Evolutionary conservation across 108 stramenopile genomes (phyloP).

Genomic region (Asterionellopsis glacialis): DNA sequence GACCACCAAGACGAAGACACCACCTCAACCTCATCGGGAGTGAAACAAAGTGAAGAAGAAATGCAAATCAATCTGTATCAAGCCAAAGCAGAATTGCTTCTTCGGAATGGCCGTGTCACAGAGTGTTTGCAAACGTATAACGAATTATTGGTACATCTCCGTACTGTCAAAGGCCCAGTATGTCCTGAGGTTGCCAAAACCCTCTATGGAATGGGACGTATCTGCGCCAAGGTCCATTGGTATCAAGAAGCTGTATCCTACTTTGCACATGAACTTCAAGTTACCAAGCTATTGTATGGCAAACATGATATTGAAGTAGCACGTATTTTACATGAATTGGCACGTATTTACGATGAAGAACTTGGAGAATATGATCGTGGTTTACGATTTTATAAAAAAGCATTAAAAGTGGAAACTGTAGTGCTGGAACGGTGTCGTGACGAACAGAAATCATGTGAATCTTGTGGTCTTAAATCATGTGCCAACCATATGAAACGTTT

Average conservation of each 20-base stretch:
- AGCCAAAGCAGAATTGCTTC: conserved; percentile 30
- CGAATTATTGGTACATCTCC: conserved; percentile 9
- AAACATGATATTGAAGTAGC: conserved; percentile 19
- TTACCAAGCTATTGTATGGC: conserved; percentile 23
- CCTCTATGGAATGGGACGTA: conserved; percentile 21
- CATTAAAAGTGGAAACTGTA: conserved; percentile 21
- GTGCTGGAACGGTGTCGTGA: conserved; percentile 19
- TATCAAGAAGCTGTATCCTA: conserved; percentile 21
- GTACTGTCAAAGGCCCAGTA: conserved; percentile 4
- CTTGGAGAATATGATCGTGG: conserved; percentile 23
- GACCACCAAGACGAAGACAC: too few relatives aligned
- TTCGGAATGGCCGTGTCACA: conserved; percentile 21
- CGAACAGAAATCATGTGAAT: conserved; percentile 4
- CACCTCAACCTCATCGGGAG: neutral
- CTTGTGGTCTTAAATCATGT: conserved; percentile 19
- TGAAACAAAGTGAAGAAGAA: neutral
- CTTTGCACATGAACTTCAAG: conserved; percentile 26
- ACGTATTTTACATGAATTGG: conserved; percentile 24
- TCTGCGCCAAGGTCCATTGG: conserved; percentile 17
- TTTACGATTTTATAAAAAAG: conserved; percentile 24
- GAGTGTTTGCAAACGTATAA: conserved; percentile 23
- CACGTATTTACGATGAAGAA: conserved; percentile 27
- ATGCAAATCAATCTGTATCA: conserved; percentile 15
- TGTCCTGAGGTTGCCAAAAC: conserved; percentile 33
- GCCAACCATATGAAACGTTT: conserved; percentile 13